Base-by-base conservation (phyloP, 495 filamentous ascomycete species). In the Podospora tetraspora region DNA sequence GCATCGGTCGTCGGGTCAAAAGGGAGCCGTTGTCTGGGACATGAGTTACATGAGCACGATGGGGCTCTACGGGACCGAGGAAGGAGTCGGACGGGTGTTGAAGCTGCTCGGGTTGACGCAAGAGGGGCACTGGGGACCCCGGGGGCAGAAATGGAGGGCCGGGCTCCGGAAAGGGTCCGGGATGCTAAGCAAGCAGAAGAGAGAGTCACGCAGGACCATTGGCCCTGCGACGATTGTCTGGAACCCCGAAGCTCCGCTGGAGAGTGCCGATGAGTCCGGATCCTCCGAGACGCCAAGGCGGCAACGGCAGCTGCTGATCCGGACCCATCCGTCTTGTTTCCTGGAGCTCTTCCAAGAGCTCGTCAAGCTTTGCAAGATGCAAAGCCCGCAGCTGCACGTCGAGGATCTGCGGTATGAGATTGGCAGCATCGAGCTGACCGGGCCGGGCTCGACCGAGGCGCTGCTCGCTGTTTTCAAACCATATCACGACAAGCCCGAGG, bases 11-110 rank as follows among this genome's bases (percentile, higher is more conserved):
- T 85, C 83, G 43, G 79, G 78, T 57, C 81, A 84, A 57, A 80
- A 81, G 62, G 82, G 84, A 13, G 87, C 87, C 21, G 82, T 89
- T 21, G 84, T 94, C 11, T 99, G 96, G 94, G 95, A 99, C 80
- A 92, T 88, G 86, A 97, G 94, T 74, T 99, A 97, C 75, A 92
- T 95, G 80, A 88, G 92, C 75, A 97, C 92, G 2, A 89, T 97
- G 70, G 85, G 89, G 34, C 72, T 97, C 2, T 90, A 91, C 66
- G 95, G 96, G 8, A 75, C 80, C 4, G 84, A 87, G 57, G 72
- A 79, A 13, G 88, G 86, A 27, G 75, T 97, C 24, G 80, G 87
- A 64, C 85, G 84, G 23, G 80, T 95, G 24, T 71, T 98, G 30
- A 86, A 81, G 65, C 82, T 79, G 4, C 70, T 97, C 1, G 88